Base-by-base conservation (phyloP, 257 asterid genomes). In the Linderniella brevidens region DNA sequence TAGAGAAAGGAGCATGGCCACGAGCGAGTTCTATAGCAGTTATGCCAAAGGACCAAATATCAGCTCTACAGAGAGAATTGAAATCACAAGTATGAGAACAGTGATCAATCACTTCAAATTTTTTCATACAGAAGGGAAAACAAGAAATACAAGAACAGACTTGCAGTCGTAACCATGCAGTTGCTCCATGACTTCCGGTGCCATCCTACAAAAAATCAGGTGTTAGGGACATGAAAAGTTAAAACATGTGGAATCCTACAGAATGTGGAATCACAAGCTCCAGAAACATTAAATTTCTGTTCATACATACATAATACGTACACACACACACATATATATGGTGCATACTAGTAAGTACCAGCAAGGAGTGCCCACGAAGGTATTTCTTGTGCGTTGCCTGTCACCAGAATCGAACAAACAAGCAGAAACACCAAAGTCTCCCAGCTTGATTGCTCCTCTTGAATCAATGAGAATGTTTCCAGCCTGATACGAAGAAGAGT, bases 401-500 rank as follows among this genome's bases (percentile, higher is more conserved):
- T 85, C 94, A 61, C 96, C 96, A 35, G 93, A 68, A 74, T 85
- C 99, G 70, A 90, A 90, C 65, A 90, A 64, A 73, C 77, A 82
- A 51, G 99, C 96, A 66, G 99, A 90, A 55, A 90, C 99, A 51
- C 99, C 99, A 71, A 90, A 90, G 71, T 90, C 99, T 50, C 96
- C 99, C 65, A 90, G 61, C 59, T 90, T 90, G 75, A 90, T 69
- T 63, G 71, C 86, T 50, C 96, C 96, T 45, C 82, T 88, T 32
- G 86, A 20, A 58, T 79, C 96, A 43, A 90, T 73, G 49, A 90
- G 88, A 68, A 90, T 63, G 59, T 90, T 90, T 59, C 99, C 94
- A 62, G 99, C 96, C 99, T 90, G 74, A 19, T 56, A 62, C 6
- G 32, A 6, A 25, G 32, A 25, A 25, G 32, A 25, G 6, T 25